Evolutionary conservation across 2,329 filamentous ascomycete genomes (phyloP).

Genomic region (Verticillium nubilum): DNA sequence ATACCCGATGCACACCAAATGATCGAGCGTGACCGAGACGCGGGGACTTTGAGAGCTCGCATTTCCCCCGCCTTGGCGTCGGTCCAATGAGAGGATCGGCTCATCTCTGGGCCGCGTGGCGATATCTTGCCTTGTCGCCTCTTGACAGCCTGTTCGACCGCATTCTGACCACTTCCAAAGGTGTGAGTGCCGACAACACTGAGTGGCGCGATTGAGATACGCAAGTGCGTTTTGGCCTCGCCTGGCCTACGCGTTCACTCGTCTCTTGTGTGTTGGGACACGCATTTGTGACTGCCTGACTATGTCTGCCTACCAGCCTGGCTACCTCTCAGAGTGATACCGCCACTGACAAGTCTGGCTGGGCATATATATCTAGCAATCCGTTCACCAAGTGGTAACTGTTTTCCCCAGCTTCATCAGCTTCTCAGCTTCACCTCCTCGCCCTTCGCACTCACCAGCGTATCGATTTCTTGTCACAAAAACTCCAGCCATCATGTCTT

Average conservation of each 20-base stretch:
- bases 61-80: background rate
- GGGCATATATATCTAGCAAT: background rate
- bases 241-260: background rate
- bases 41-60: background rate
- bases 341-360: background rate
- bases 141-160: conserved; percentile 8
- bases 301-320: background rate
- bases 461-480: background rate
- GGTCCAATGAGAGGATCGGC: conserved; percentile 6
- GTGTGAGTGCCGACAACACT: background rate
- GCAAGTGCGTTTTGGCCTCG: background rate
- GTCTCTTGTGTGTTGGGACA: background rate
- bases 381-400: background rate
- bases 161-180: conserved; percentile 7
- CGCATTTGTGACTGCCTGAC: background rate
- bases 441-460: background rate
- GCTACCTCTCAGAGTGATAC: background rate
- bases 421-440: conserved; percentile 6
- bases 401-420: background rate
- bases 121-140: conserved; percentile 8
- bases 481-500: conserved; percentile 9
- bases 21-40: background rate
- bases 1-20: background rate
- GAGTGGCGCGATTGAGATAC: background rate
- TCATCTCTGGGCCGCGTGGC: conserved; percentile 11